phyloP scores from a whole-genome alignment of 108 stramenopile genomes.

The Cyclotella baltica region DNA sequence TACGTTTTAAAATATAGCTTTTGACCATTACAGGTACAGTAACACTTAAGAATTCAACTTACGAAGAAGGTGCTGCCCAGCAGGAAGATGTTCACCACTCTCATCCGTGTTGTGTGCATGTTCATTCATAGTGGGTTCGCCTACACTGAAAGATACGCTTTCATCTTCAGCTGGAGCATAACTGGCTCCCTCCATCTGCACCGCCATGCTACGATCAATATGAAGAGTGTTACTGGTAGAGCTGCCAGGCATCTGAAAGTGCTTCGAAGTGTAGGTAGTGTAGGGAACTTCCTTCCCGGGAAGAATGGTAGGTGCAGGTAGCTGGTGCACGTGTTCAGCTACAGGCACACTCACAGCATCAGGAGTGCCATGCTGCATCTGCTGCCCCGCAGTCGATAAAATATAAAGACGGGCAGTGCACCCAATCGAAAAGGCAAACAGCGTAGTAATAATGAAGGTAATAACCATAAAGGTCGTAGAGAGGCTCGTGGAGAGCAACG shows the following conservation, averaged over 20 bases:
- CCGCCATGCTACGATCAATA: constrained; percentile 17
- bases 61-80: constrained; percentile 79
- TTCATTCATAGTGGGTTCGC: constrained; percentile 14
- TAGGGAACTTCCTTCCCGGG: constrained; percentile 51
- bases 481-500: neutral
- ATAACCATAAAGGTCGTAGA: constrained; percentile 1
- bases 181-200: neutral
- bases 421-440: constrained; percentile 9
- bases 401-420: neutral
- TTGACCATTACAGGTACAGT: no score
- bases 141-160: neutral
- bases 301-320: constrained; percentile 47
- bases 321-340: neutral
- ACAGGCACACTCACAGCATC: neutral
- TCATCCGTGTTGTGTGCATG: constrained; percentile 11
- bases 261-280: constrained; percentile 67
- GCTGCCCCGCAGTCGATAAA: neutral
- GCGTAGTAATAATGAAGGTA: neutral
- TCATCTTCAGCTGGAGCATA: neutral
- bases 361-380: no score
- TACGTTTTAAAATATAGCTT: neutral
- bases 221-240: constrained; percentile 21
- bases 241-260: constrained; percentile 43
- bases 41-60: neutral
- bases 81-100: constrained; percentile 53